Percentiles rank a stretch among this genome's conserved stretches.
Evolutionary conservation across 139 green algal species (phyloP).

Genomic region (Chlorella sp.): DNA sequence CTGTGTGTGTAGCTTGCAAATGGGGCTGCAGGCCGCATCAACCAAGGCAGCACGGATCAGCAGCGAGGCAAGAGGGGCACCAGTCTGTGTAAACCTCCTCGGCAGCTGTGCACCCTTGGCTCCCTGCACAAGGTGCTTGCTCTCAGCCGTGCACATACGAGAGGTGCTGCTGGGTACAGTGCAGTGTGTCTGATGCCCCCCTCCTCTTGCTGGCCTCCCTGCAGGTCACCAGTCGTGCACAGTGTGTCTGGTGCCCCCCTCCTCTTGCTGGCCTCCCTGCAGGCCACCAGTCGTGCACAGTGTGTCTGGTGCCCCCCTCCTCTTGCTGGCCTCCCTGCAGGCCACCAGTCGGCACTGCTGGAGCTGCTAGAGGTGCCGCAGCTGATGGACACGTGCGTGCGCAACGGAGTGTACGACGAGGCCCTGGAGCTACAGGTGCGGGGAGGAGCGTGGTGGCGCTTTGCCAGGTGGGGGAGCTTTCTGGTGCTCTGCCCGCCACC

Average conservation of each 20-base stretch:
- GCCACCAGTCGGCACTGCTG: slow-evolving; percentile 64
- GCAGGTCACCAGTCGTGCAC: neutral
- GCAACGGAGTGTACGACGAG: slow-evolving; percentile 94
- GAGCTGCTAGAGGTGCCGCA: slow-evolving; percentile 93
- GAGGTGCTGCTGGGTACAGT: neutral
- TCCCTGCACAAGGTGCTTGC: slow-evolving; percentile 1
- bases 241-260: no score
- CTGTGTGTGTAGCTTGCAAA: no score
- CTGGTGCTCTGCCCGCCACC: no score
- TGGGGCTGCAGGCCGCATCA: no score
- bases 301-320: no score
- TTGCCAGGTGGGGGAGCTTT: no score
- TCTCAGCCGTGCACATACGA: neutral
- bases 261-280: neutral
- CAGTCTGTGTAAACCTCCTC: no score
- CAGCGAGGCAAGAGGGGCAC: no score
- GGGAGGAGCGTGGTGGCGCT: no score
- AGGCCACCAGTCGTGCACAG: neutral
- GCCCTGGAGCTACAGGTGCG: slow-evolving; percentile 84
- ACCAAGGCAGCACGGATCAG: no score
- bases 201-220: neutral
- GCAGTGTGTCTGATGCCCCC: neutral
- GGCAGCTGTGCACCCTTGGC: neutral
- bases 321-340: slow-evolving; percentile 23
- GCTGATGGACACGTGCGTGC: slow-evolving; percentile 94